Percentiles rank a stretch among this genome's conserved stretches.
These are phyloP conservation scores for Hypocrella siamensis DNA, from an alignment of 2,329 filamentous ascomycete species.

Conservation along the genomic window DNA sequence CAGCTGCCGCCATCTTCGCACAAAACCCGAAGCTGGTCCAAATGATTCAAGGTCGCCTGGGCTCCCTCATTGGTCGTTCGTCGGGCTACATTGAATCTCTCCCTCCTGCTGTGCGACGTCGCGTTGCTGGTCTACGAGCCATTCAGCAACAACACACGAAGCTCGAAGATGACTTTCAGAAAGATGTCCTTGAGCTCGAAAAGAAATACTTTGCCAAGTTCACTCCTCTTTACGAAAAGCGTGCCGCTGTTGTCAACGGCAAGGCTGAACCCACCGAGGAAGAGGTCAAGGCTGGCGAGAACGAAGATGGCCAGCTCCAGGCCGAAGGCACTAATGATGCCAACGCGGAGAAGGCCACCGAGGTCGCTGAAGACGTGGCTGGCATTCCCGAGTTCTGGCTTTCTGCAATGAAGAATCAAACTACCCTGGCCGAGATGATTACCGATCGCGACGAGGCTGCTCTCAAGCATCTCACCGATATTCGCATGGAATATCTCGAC, in stretches of 20 bases:
- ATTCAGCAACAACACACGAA: constrained; percentile 98
- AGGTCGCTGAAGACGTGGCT: constrained; percentile 39
- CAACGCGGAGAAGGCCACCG: constrained; percentile 38
- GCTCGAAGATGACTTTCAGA: constrained; percentile 95
- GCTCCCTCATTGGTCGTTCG: constrained; percentile 80
- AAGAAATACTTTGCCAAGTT: constrained; percentile 99
- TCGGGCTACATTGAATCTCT: constrained; percentile 98
- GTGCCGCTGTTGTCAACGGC: constrained; percentile 85
- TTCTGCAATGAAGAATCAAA: constrained; percentile 98
- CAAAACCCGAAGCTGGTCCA: constrained; percentile 88
- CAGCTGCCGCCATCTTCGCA: constrained; percentile 85
- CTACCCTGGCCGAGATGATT: constrained; percentile 94
- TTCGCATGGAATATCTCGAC: constrained; percentile 98
- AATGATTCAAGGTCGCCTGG: constrained; percentile 96
- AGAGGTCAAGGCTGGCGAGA: constrained; percentile 76
- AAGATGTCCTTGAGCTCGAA: constrained; percentile 93
- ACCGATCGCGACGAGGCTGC: constrained; percentile 93
- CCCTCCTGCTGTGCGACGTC: constrained; percentile 73
- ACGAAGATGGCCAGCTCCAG: constrained; percentile 58
- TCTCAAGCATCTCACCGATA: constrained; percentile 76
- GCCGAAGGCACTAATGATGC: constrained; percentile 42
- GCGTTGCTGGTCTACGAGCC: constrained; percentile 89
- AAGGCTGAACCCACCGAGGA: constrained; percentile 68
- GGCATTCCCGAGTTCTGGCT: constrained; percentile 99
- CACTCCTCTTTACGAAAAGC: constrained; percentile 91